phyloP scores from a whole-genome alignment of 176 grass and related monocot species.

The Aegilops bicornis region DNA sequence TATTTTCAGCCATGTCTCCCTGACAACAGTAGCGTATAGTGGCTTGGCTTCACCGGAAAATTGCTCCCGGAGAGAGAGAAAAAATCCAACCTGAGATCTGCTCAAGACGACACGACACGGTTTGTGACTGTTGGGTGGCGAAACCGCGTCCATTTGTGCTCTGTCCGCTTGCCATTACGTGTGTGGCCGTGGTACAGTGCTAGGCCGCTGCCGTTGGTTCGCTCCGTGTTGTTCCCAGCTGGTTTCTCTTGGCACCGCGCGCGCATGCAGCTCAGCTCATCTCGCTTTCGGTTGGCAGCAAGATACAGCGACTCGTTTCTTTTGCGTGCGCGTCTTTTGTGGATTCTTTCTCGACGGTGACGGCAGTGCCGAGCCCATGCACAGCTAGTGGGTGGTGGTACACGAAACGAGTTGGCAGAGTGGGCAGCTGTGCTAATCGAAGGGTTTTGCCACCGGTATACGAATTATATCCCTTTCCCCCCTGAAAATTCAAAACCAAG shows the following conservation, averaged over 20 bases:
- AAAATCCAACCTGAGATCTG: neutral
- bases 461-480: no score
- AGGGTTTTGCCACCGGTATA: no score
- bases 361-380: neutral
- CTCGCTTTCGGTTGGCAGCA: neutral
- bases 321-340: neutral
- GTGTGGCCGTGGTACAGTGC: neutral
- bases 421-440: no score
- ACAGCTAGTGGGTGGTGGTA: no score
- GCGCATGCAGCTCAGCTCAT: neutral
- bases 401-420: no score
- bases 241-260: neutral
- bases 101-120: neutral
- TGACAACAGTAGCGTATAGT: no score
- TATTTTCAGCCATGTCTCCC: no score
- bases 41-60: neutral
- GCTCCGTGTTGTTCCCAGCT: slow-evolving; percentile 8
- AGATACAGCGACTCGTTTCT: neutral
- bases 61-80: neutral
- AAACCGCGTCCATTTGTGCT: neutral
- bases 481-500: no score
- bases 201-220: neutral
- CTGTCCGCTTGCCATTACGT: neutral
- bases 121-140: neutral
- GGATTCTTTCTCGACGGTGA: neutral